A percentile compares a stretch with the other conserved stretches of the same genome.
These are phyloP conservation scores for Colletotrichum spinosum DNA, from an alignment of 2,329 filamentous ascomycete genomes.

Conservation along the genomic window DNA sequence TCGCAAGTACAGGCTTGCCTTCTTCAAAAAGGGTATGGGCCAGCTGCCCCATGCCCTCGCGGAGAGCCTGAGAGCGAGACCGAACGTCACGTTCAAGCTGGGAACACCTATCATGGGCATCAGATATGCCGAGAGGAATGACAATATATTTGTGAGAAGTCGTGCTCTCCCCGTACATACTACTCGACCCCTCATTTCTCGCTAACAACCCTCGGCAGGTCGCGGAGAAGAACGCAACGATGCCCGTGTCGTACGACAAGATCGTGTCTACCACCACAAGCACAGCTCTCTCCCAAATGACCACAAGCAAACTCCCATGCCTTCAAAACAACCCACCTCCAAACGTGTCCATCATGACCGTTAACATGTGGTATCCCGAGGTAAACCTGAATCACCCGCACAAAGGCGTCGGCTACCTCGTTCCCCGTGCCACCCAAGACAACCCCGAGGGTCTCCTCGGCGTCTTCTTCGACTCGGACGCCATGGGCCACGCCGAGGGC, in stretches of 20 bases:
- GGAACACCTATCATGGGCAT: constrained; percentile 61
- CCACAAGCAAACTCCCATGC: constrained; percentile 54
- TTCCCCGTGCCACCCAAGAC: constrained; percentile 79
- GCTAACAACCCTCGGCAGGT: constrained; percentile 42
- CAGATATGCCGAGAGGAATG: constrained; percentile 48
- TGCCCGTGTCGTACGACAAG: constrained; percentile 59
- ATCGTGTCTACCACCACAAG: constrained; percentile 74
- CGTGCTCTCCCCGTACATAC: not conserved
- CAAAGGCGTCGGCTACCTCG: constrained; percentile 89
- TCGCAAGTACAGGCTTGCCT: constrained; percentile 43
- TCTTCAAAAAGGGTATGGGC: constrained; percentile 71
- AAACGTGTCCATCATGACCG: constrained; percentile 87
- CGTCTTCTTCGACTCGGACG: constrained; percentile 90
- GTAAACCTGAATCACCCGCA: constrained; percentile 70
- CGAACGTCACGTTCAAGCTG: constrained; percentile 71
- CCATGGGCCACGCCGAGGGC: constrained; percentile 49
- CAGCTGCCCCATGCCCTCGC: constrained; percentile 68
- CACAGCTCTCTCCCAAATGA: constrained; percentile 54
- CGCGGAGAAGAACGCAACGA: constrained; percentile 40
- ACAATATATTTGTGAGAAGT: constrained; percentile 56
- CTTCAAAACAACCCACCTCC: constrained; percentile 61
- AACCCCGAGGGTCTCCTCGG: constrained; percentile 89
- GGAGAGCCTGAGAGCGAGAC: constrained; percentile 58
- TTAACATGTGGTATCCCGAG: constrained; percentile 86
- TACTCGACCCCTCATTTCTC: too few relatives aligned